Percentiles rank a stretch among this genome's conserved stretches.
Evolutionary conservation across 2,329 filamentous ascomycete species (phyloP).

Genomic region (Ophiostoma novo-ulmi): DNA sequence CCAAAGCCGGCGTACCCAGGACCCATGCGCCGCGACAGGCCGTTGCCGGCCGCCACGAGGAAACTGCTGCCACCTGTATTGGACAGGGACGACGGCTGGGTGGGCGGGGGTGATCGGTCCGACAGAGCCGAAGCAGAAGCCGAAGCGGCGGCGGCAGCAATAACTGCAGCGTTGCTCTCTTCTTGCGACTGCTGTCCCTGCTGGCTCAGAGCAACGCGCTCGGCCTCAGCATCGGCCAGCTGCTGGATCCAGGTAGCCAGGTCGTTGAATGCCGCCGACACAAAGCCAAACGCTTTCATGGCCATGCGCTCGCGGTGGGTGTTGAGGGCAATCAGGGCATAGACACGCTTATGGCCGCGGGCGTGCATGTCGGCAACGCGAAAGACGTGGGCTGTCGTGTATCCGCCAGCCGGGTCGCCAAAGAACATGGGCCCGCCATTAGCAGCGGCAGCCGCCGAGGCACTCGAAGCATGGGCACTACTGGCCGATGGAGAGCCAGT

Average conservation of each 20-base stretch:
- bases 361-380: constrained; percentile 64
- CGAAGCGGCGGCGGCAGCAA: constrained; percentile 25
- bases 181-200: not conserved
- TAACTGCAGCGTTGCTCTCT: not conserved
- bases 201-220: constrained; percentile 36
- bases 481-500: constrained; percentile 40
- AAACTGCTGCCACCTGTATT: constrained; percentile 47
- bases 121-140: constrained; percentile 28
- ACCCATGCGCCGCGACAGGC: constrained; percentile 55
- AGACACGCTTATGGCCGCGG: constrained; percentile 63
- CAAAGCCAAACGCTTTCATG: constrained; percentile 61
- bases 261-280: constrained; percentile 59
- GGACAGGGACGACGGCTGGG: constrained; percentile 30
- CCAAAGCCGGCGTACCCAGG: constrained; percentile 50
- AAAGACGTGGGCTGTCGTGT: constrained; percentile 66
- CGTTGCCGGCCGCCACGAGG: constrained; percentile 48
- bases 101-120: constrained; percentile 28
- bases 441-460: constrained; percentile 44
- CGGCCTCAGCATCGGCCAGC: constrained; percentile 58
- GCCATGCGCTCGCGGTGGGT: constrained; percentile 60
- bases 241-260: constrained; percentile 61
- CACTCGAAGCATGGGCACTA: constrained; percentile 46
- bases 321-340: constrained; percentile 61
- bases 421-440: constrained; percentile 65
- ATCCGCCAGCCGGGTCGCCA: constrained; percentile 59